Evolutionary conservation across 179 eudicot genomes (phyloP), one percentile per base, ranked within the genome.

Genomic region (Beta macrorhiza): DNA sequence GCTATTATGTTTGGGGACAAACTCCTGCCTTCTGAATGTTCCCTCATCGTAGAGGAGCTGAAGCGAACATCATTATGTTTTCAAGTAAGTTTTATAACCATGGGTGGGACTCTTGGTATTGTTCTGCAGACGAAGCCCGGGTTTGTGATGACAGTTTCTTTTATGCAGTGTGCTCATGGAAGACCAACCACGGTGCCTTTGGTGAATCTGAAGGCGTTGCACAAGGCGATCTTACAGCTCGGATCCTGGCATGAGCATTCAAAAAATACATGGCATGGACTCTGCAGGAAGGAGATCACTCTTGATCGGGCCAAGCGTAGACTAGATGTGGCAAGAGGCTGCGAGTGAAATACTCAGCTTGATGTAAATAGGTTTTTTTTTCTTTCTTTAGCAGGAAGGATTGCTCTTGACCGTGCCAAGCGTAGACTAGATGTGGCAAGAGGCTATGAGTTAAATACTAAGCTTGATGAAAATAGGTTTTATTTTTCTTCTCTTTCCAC

Each of bases 1-100:
- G 99, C 99, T 74, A 93, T 97, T 74, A 97, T 96, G 99, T 97
- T 97, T 82, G 99, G 99, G 55, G 99, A 97, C 84, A 64, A 87
- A 52, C 88, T 97, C 83, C 89, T 97, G 82, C 99, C 92, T 70
- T 94, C 99, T 22, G 99, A 97, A 81, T 97, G 99, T 86, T 87
- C 95, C 78, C 93, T 97, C 67, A 90, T 97, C 74, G 99, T 97
- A 74, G 97, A 97, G 72, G 98, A 94, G 88, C 91, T 97, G 88
- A 94, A 90, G 87, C 86, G 67, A 82, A 97, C 98, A 56, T 91
- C 99, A 75, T 74, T 92, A 44, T 97, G 99, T 84, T 94, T 97
- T 82, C 99, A 94, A 83, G 99, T 94, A 83, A 89, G 91, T 81
- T 77, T 64, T 25, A 69, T 49, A 15, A 47, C 25, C 37, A 15